phyloP scores from a whole-genome alignment of 768 basidiomycete species.

The Rubroboletus satanas region DNA sequence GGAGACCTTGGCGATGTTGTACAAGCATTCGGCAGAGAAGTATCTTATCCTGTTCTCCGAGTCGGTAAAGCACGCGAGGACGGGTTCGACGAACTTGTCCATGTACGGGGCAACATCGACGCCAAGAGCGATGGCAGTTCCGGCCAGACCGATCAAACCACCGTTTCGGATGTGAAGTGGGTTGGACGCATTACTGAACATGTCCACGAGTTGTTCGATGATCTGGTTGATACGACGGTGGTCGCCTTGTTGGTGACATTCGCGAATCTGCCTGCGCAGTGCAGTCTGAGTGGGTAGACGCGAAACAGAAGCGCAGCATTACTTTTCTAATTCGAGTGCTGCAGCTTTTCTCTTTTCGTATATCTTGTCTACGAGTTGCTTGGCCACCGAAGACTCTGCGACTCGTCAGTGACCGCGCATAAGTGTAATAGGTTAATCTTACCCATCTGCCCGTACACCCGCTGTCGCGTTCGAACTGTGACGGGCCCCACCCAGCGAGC shows the following conservation, averaged over 20 bases:
- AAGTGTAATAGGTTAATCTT: background rate
- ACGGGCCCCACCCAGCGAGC: no score
- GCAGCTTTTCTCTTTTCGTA: constrained; percentile 97
- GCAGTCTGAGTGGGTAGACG: constrained; percentile 10
- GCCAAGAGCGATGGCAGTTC: constrained; percentile 93
- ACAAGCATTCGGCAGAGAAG: constrained; percentile 96
- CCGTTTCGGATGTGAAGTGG: constrained; percentile 90
- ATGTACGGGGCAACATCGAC: constrained; percentile 93
- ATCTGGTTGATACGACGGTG: constrained; percentile 78
- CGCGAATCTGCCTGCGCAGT: constrained; percentile 70
- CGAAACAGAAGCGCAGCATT: constrained; percentile 2
- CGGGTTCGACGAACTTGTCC: constrained; percentile 85
- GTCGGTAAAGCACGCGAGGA: constrained; percentile 90
- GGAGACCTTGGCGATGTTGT: constrained; percentile 97
- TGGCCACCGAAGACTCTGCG: constrained; percentile 67
- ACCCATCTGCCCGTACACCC: constrained; percentile 17
- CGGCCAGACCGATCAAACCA: constrained; percentile 92
- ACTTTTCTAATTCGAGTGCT: constrained; percentile 96
- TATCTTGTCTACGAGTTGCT: constrained; percentile 86
- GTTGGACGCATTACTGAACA: constrained; percentile 82
- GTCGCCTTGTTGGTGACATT: constrained; percentile 80
- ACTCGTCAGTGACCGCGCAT: background rate
- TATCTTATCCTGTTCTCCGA: constrained; percentile 93
- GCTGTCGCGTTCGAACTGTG: background rate
- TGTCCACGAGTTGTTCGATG: constrained; percentile 90